phyloP scores from a whole-genome alignment of 176 grass and related monocot species.

The Triticum urartu region DNA sequence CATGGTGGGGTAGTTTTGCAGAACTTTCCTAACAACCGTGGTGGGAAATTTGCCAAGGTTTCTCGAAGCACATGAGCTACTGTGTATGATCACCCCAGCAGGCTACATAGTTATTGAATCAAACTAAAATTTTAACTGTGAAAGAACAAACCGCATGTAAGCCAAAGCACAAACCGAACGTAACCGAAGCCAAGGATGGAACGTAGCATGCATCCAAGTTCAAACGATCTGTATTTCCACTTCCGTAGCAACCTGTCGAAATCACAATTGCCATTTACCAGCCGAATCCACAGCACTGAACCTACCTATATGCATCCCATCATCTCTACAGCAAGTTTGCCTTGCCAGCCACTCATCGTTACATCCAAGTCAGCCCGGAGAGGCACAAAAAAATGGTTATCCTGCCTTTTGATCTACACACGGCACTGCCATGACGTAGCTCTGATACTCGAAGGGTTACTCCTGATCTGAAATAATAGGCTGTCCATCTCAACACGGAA shows the following conservation, averaged over 20 bases:
- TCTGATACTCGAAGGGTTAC: conserved; percentile 13
- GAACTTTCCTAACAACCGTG: too few relatives aligned
- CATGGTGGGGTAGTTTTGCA: too few relatives aligned
- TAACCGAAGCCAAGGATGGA: not conserved
- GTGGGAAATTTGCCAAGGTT: too few relatives aligned
- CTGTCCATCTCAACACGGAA: conserved; percentile 17
- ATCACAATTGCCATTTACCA: conserved; percentile 6
- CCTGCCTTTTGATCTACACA: conserved; percentile 11
- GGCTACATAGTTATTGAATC: not conserved
- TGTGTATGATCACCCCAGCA: not conserved
- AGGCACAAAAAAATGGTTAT: conserved; percentile 29
- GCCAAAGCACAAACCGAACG: not conserved
- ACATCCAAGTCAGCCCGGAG: not conserved
- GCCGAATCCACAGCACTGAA: not conserved
- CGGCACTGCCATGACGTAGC: conserved; percentile 10
- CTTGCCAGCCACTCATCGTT: not conserved
- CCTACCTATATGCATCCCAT: conserved; percentile 9
- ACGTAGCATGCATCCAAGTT: not conserved
- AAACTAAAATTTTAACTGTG: not conserved
- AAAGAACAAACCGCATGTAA: not conserved
- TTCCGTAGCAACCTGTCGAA: conserved; percentile 29
- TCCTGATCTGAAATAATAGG: conserved; percentile 20
- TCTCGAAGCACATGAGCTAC: not conserved
- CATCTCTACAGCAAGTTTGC: conserved; percentile 15
- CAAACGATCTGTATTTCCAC: conserved; percentile 24